Base-by-base conservation (phyloP, 2,329 filamentous ascomycete species). In the Apiospora saccharicola region DNA sequence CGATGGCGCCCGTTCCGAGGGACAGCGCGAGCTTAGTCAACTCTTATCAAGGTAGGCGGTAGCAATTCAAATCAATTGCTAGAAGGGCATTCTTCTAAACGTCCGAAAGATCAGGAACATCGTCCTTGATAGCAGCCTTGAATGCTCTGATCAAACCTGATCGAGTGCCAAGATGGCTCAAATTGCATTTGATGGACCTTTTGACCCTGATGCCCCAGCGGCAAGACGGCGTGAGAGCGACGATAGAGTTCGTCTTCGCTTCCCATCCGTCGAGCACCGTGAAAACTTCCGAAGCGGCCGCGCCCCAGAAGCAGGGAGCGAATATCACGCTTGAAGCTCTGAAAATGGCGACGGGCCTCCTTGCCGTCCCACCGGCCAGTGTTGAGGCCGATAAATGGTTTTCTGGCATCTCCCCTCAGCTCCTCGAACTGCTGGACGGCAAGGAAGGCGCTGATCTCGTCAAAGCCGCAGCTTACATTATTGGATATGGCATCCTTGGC, bases 211-310 rank as follows among this genome's bases (percentile, higher is more conserved):
- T 94, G 13, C 92, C 92, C 0, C 83, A 93, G 37, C 85, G 91
- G 4, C 82, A 84, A 2, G 86, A 90, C 73, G 92, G 92, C 24
- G 90, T 94, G 19, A 87, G 92, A 46, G 87, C 89, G 37, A 92
- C 90, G 0, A 85, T 94, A 73, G 92, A 94, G 77, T 94, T 94
- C 77, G 85, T 94, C 47, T 92, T 93, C 72, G 87, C 91, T 1
- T 90, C 93, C 8, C 91, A 93, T 73, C 89, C 91, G 0, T 86
- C 88, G 73, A 85, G 83, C 75, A 81, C 82, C 8, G 79, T 83
- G 72, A 80, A 81, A 75, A 70, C 79, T 0, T 80, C 83, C 8
- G 85, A 86, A 71, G 82, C 82, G 0, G 80, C 82, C 2, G 77
- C 78, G 4, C 83, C 86, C 0, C 87, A 89, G 75, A 90, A 88